Evolutionary conservation across 139 green algal species (phyloP), one percentile per base, ranked within the genome.

Genomic region (Coelastrella sp.): DNA sequence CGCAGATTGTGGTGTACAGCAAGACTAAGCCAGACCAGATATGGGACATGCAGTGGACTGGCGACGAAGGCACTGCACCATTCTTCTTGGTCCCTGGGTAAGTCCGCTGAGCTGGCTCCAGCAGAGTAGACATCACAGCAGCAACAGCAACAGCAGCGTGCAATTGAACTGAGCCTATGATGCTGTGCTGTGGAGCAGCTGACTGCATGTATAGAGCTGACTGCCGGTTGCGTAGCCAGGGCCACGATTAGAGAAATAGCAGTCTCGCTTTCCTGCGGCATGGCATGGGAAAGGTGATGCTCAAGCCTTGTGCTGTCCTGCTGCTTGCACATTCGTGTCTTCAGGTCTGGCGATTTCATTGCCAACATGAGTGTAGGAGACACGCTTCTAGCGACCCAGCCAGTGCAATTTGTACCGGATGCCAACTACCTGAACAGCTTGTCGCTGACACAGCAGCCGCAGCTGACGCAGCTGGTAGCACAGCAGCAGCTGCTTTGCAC

Each of bases 41-140:
- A 3, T 88, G 83, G 83, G 83, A 88, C 68, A 88, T 68, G 66
- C 83, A 88, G 68, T 88, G 83, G 83, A 80, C 83, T 11, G 83
- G 83, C 5, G 68, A 80, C 22, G 83, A 88, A 5, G 83, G 83
- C 68, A 80, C 83, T 58, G 68, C 83, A 57, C 22, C 83, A 0
- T 88, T 88, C 83, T 88, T 88, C 22, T 17, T 88, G 19, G 10
- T 80, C 22, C 83, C 83, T 71, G 64, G 64, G 83, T 88, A 32
- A n/a, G 83, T 73, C 22, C 32, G 32, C 32, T 47, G 32, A 47
- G 32, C 32, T 47, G 32, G 1, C 32, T 2, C 1, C 32, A 47
- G 32, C 0, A 47, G 32, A 47, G 32, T 47, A 47, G 1, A 1
- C 1, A 47, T 47, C 32, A 47, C 32, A 47, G 32, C 32, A 47